These are phyloP conservation scores for Nannizziopsis barbatae DNA, from an alignment of 2,329 filamentous ascomycete species.

Conservation along the genomic window DNA sequence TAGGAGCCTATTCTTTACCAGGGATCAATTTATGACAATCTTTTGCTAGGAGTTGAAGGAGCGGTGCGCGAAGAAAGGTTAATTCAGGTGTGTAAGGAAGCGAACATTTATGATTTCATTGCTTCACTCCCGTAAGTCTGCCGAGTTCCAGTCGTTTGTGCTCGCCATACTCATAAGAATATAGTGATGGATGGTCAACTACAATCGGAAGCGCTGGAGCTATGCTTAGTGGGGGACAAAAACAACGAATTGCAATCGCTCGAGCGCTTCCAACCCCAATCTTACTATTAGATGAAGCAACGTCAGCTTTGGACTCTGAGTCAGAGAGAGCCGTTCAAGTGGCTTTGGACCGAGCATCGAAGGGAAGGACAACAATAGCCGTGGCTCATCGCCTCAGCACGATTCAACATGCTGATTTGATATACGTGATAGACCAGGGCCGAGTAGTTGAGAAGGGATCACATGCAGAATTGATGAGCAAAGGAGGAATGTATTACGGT, in stretches of 20 bases:
- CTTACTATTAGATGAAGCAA: conserved; percentile 69
- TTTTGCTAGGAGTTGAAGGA: conserved; percentile 62
- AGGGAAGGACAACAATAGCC: conserved; percentile 80
- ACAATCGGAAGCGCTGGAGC: conserved; percentile 77
- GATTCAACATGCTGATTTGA: conserved; percentile 87
- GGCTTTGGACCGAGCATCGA: conserved; percentile 68
- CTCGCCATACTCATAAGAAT: conserved; percentile 17
- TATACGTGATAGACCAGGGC: conserved; percentile 93
- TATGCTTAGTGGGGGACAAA: conserved; percentile 80
- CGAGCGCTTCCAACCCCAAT: conserved; percentile 82
- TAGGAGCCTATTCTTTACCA: conserved; percentile 94
- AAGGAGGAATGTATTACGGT: conserved; percentile 63
- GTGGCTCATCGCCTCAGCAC: conserved; percentile 87
- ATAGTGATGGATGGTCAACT: conserved; percentile 65
- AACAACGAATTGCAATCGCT: conserved; percentile 88
- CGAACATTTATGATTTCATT: conserved; percentile 86
- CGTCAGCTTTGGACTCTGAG: conserved; percentile 42
- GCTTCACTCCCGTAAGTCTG: conserved; percentile 58
- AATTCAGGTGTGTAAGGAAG: conserved; percentile 70
- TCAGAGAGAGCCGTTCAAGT: conserved; percentile 49
- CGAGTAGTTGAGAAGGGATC: conserved; percentile 74
- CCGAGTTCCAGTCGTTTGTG: not conserved
- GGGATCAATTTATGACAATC: conserved; percentile 82
- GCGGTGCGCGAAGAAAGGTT: conserved; percentile 61
- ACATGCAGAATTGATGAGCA: conserved; percentile 60